phyloP scores from a whole-genome alignment of 2,329 filamentous ascomycete genomes.

The Aphanocladium album region DNA sequence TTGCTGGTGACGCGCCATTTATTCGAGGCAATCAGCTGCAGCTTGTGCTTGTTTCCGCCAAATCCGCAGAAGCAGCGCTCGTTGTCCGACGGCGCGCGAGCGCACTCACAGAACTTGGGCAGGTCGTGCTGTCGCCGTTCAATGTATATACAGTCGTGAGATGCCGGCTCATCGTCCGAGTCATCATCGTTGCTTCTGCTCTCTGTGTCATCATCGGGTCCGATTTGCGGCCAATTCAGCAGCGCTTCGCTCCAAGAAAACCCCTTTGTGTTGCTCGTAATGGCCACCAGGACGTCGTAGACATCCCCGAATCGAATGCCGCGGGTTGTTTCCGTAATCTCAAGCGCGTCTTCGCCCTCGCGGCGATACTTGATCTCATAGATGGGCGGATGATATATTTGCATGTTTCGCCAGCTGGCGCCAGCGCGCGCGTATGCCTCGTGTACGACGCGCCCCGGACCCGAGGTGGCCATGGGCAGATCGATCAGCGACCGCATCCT shows the following conservation, averaged over 20 bases:
- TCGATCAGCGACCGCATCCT: neutral
- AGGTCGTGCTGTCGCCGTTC: neutral
- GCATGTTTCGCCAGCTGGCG: neutral
- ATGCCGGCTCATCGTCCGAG: neutral
- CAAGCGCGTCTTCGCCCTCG: neutral
- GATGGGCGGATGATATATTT: neutral
- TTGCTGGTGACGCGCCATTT: neutral
- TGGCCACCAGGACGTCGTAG: neutral
- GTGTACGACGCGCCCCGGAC: neutral
- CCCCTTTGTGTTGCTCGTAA: neutral
- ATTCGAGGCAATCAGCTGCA: neutral
- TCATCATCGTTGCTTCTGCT: neutral
- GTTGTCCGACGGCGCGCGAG: too few species aligned
- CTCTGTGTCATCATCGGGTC: neutral
- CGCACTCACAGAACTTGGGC: neutral
- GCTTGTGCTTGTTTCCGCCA: neutral
- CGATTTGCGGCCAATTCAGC: neutral
- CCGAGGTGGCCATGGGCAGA: neutral
- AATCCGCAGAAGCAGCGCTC: neutral
- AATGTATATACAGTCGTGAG: neutral
- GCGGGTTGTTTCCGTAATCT: neutral
- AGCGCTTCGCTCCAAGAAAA: neutral
- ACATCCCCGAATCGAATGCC: neutral
- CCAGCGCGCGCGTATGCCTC: neutral
- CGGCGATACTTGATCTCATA: neutral